Conservation (phyloP, 2,329 filamentous ascomycete genomes). For the Monosporascus sp. region DNA sequence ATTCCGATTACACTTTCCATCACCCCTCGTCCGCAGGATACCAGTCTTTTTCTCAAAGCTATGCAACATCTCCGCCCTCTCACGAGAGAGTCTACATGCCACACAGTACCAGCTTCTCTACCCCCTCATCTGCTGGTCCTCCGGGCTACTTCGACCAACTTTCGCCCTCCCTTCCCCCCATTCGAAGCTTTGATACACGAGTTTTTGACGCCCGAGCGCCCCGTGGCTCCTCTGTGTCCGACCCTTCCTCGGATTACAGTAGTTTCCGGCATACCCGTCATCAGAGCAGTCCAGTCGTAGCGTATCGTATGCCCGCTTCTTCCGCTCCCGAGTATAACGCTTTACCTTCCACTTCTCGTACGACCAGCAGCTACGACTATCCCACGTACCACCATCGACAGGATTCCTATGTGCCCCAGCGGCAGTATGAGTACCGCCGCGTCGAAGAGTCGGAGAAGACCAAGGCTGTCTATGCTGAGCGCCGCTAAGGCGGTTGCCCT, state of each 20-base stretch:
- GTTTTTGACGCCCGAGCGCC: neutral
- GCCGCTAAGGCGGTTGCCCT: conserved; percentile 8
- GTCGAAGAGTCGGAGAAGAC: conserved; percentile 14
- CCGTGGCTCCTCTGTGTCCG: conserved; percentile 1
- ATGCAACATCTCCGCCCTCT: neutral
- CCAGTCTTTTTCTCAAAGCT: neutral
- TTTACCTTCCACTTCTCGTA: neutral
- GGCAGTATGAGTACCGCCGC: conserved; percentile 4
- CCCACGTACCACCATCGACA: conserved; percentile 9
- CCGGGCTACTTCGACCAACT: conserved; percentile 18
- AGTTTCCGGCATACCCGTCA: conserved; percentile 22
- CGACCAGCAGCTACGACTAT: neutral
- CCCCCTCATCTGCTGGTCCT: neutral
- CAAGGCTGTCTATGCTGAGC: conserved; percentile 14
- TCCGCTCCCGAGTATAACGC: conserved; percentile 5
- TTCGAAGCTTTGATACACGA: neutral
- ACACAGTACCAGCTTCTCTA: neutral
- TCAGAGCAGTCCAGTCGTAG: conserved; percentile 23
- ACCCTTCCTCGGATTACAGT: conserved; percentile 1
- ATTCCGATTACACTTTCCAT: conserved; percentile 6
- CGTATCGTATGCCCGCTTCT: conserved; percentile 6
- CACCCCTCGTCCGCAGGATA: conserved; percentile 12
- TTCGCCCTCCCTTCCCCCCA: neutral
- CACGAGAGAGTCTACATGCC: neutral
- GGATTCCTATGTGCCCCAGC: conserved; percentile 8